A percentile compares a stretch with the other conserved stretches of the same genome.
These are phyloP conservation scores for Vanrija sp. DNA, from an alignment of 1,284 basidiomycete species.

Conservation along the genomic window DNA sequence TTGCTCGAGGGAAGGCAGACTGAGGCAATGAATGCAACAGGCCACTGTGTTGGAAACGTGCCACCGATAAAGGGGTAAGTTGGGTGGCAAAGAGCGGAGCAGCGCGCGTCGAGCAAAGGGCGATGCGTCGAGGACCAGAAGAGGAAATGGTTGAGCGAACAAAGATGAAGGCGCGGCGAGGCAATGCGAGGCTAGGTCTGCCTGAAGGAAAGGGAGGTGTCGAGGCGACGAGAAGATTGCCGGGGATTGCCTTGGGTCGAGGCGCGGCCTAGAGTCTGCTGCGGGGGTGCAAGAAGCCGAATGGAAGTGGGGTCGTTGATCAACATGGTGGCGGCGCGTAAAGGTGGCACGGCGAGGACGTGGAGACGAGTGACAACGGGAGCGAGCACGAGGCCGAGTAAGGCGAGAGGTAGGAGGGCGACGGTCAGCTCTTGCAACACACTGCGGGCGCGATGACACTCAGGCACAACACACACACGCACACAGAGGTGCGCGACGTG, in stretches of 20 bases:
- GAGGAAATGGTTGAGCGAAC: not conserved
- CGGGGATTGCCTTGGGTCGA: not conserved
- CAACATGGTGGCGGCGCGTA: too few species aligned
- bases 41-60: constrained; percentile 1
- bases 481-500: too few species aligned
- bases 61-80: not conserved
- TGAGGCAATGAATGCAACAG: not conserved
- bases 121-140: not conserved
- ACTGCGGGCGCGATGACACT: too few species aligned
- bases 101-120: not conserved
- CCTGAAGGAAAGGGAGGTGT: not conserved
- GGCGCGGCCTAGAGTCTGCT: not conserved
- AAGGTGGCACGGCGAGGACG: too few species aligned
- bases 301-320: too few species aligned
- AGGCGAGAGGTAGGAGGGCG: too few species aligned
- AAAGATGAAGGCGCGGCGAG: not conserved
- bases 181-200: not conserved
- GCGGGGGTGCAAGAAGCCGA: too few species aligned
- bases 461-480: too few species aligned
- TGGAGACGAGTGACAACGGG: too few species aligned
- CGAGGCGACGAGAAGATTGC: not conserved
- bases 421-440: too few species aligned
- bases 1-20: too few species aligned
- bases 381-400: too few species aligned
- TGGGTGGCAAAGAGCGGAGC: not conserved